Conservation (phyloP, 192 early-diverging fungal species). For the Linnemannia zychae region DNA sequence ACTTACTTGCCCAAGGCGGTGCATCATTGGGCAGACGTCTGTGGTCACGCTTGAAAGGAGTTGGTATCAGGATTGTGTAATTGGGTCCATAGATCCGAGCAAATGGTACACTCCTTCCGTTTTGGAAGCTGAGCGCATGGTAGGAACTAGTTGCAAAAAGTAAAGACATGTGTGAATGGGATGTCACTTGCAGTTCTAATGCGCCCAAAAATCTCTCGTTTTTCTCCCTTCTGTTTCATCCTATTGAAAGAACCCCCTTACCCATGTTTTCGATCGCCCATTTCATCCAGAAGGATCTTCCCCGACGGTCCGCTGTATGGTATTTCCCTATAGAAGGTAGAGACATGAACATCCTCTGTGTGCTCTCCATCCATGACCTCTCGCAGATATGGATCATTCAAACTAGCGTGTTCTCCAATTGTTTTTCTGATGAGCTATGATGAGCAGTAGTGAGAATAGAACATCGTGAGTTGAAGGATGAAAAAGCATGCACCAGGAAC, state of each 20-base stretch:
- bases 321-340: not conserved
- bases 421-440: not conserved
- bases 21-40: slow-evolving; percentile 2
- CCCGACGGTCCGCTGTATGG: slow-evolving; percentile 23
- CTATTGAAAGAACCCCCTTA: not conserved
- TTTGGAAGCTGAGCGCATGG: not conserved
- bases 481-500: not conserved
- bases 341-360: not conserved
- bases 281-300: not conserved
- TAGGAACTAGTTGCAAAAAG: not conserved
- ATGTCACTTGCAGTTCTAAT: not conserved
- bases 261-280: slow-evolving; percentile 24
- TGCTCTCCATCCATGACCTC: slow-evolving; percentile 13
- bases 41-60: slow-evolving; percentile 2
- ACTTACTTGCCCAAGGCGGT: slow-evolving; percentile 19
- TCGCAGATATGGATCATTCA: not conserved
- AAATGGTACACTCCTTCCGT: slow-evolving; percentile 6
- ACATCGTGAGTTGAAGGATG: not conserved
- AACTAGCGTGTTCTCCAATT: not conserved
- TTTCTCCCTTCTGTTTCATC: not conserved
- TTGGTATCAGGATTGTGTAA: not conserved
- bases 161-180: too few species aligned
- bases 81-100: not conserved
- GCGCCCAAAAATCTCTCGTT: not conserved
- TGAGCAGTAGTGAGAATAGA: not conserved